Evolutionary conservation across 495 filamentous ascomycete species (phyloP), one percentile per base, ranked within the genome.

Genomic region (Trichocladium uniseriatum): DNA sequence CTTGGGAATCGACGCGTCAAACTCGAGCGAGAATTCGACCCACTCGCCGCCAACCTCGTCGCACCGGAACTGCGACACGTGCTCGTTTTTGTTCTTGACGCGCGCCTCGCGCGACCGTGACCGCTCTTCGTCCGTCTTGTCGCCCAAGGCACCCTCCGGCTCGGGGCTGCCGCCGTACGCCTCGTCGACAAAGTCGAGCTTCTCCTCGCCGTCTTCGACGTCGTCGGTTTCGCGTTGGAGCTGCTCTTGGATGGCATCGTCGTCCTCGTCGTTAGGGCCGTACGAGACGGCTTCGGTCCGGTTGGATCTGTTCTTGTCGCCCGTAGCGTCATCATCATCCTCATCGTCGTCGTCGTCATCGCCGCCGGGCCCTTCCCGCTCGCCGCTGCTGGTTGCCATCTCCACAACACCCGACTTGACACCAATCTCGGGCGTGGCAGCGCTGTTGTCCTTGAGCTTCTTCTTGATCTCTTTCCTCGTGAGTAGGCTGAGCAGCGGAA

Each of bases 201-300:
- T 48, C 37, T 76, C 77, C 11, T 69, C 64, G 49, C 62, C 59
- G 34, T 76, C 70, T 18, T 76, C 74, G 20, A 72, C 74, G 16
- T 66, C 66, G 10, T 74, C 75, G 2, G 70, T 76, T 39, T 79
- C 75, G 34, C 73, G 72, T 46, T 73, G 70, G 43, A 78, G 67
- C 46, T 73, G 66, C 45, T 61, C 71, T 67, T 74, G 83, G 54
- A 91, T 82, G 16, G 68, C 80, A 54, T 89, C 80, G 62, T 98
- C 92, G 6, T 87, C 94, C 27, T 94, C 91, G 58, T 97, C 91
- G 27, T 89, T 89, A 6, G 78, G 89, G 32, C 86, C 94, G 61
- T 97, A 98, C 11, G 86, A 88, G 7, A 90, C 79, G 29, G 82
- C 85, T 67, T 95, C 86, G 38, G 71, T 67, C 39, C 84, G 78